A percentile compares a stretch with the other conserved stretches of the same genome.
Evolutionary conservation across 257 asterid genomes (phyloP).

Genomic region (Solanum arcanum): DNA sequence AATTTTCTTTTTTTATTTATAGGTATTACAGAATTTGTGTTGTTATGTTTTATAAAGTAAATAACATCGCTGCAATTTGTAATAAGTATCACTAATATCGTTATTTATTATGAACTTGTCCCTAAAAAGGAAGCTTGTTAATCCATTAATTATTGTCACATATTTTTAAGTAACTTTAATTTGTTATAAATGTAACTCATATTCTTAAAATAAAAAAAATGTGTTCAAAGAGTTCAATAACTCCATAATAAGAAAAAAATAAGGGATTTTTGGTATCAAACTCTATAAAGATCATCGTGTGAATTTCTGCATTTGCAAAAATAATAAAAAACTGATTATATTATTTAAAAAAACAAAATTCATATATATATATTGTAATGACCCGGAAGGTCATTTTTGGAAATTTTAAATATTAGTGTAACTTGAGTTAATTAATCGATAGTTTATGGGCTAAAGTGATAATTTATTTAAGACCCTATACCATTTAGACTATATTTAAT

Average conservation of each 20-base stretch:
- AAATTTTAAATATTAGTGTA: too few relatives aligned
- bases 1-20: too few relatives aligned
- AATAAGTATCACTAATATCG: background rate
- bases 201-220: too few relatives aligned
- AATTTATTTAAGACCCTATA: too few relatives aligned
- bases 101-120: background rate
- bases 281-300: background rate
- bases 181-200: background rate
- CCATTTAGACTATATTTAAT: too few relatives aligned
- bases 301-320: background rate
- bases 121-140: background rate
- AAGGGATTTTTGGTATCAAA: background rate
- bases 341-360: too few relatives aligned
- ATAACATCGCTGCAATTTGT: background rate
- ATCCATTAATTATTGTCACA: background rate
- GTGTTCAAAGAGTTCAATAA: background rate
- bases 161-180: background rate
- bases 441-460: too few relatives aligned
- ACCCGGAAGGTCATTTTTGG: too few relatives aligned
- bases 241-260: background rate
- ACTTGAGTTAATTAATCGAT: too few relatives aligned
- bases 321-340: background rate
- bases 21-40: background rate
- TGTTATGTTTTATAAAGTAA: background rate
- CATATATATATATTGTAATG: too few relatives aligned